phyloP scores from a whole-genome alignment of 1,139 yeast genomes.

The Kodamaea sp. region DNA sequence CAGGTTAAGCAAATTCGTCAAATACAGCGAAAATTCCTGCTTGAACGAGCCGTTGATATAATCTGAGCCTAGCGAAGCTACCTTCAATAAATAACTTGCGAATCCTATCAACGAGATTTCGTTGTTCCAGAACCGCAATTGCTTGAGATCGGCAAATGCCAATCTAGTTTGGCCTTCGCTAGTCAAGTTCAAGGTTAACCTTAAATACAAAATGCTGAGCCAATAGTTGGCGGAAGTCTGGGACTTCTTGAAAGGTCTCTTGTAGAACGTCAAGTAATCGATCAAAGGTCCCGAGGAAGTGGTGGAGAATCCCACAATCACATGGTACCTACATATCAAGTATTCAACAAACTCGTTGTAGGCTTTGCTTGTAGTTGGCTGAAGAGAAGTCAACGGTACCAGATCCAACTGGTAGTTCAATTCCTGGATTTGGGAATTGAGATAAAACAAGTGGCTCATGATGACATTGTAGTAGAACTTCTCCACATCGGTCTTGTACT shows the following conservation, averaged over 20 bases:
- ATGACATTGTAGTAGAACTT: constrained; percentile 35
- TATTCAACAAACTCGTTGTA: constrained; percentile 32
- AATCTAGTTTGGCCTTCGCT: constrained; percentile 20
- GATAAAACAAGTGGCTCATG: constrained; percentile 38
- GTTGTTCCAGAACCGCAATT: constrained; percentile 29
- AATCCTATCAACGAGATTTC: constrained; percentile 28
- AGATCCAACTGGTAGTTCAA: constrained; percentile 20
- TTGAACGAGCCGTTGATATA: constrained; percentile 27
- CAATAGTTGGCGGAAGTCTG: constrained; percentile 42
- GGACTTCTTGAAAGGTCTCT: constrained; percentile 32
- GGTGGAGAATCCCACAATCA: constrained; percentile 29
- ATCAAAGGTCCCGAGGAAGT: constrained; percentile 29
- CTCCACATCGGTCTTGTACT: constrained; percentile 30
- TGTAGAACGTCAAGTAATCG: constrained; percentile 29
- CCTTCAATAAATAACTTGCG: constrained; percentile 31
- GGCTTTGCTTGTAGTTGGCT: constrained; percentile 5
- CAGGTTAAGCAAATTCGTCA: constrained; percentile 27
- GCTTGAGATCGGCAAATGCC: constrained; percentile 19
- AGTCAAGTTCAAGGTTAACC: constrained; percentile 26
- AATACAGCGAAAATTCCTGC: constrained; percentile 31
- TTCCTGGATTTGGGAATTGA: constrained; percentile 28
- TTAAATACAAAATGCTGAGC: constrained; percentile 35
- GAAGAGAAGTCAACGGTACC: constrained; percentile 7
- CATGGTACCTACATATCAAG: constrained; percentile 39
- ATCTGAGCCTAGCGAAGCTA: constrained; percentile 19